Percentiles rank a stretch among this genome's conserved stretches.
These are phyloP conservation scores for Protostelium mycophagum DNA, from an alignment of 78 protist genomes.

Conservation along the genomic window DNA sequence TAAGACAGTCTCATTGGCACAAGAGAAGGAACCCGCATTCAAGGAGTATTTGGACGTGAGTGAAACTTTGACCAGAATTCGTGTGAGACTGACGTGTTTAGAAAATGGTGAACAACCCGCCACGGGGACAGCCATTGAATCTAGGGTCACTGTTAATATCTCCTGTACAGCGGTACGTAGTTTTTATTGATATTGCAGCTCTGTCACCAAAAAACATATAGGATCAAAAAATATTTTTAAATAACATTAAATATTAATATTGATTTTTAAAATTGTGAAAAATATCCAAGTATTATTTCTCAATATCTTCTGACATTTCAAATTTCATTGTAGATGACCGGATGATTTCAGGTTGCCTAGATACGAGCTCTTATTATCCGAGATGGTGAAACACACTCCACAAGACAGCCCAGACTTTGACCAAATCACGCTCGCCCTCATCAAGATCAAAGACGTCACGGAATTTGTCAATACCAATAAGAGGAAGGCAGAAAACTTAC, in stretches of 20 bases:
- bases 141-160: background rate
- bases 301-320: too few species aligned
- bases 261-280: too few species aligned
- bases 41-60: background rate
- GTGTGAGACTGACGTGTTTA: background rate
- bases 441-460: background rate
- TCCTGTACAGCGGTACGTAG: background rate
- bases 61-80: background rate
- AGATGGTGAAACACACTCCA: background rate
- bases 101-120: background rate
- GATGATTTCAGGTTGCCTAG: background rate
- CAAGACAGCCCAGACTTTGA: background rate
- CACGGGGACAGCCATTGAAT: background rate
- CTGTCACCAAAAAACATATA: too few species aligned
- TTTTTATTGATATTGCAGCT: too few species aligned
- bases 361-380: background rate
- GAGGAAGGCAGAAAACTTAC: background rate
- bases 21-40: background rate
- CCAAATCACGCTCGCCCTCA: background rate
- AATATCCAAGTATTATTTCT: too few species aligned
- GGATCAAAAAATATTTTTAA: too few species aligned
- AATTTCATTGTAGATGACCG: too few species aligned
- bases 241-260: too few species aligned
- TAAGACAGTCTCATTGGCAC: background rate
- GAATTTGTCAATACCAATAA: background rate